phyloP scores from a whole-genome alignment of 306 rosid genomes.

The Cucurbita argyrosperma region DNA sequence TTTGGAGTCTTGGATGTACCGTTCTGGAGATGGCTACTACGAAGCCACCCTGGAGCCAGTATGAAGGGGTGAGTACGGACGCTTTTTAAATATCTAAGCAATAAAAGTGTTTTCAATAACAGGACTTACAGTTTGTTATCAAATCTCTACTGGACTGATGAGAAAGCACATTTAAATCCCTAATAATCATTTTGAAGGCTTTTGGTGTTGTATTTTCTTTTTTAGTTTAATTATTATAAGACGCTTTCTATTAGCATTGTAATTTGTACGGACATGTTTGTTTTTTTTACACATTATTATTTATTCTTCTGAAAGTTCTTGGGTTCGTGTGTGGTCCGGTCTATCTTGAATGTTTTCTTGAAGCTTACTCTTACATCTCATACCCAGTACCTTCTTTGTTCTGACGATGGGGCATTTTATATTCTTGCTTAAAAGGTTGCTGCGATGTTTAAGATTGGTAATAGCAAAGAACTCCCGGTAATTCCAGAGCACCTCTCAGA shows the following conservation, averaged over 20 bases:
- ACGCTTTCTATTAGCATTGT: not conserved
- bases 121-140: not conserved
- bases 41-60: constrained; percentile 98
- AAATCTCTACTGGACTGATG: not conserved
- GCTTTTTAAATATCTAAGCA: not conserved
- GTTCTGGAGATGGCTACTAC: constrained; percentile 99
- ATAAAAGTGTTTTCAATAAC: not conserved
- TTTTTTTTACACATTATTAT: not conserved
- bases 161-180: not conserved
- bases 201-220: not conserved
- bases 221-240: not conserved
- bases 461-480: constrained; percentile 58
- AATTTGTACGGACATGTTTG: not conserved
- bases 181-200: not conserved
- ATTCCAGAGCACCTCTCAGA: constrained; percentile 69
- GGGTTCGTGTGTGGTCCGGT: not conserved
- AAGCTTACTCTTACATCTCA: not conserved
- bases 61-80: constrained; percentile 75
- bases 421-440: constrained; percentile 49
- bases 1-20: constrained; percentile 99
- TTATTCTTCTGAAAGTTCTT: not conserved
- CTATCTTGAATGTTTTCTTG: not conserved
- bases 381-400: not conserved
- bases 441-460: constrained; percentile 89
- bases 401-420: constrained; percentile 16